Percentiles rank a stretch among this genome's conserved stretches.
Conservation (phyloP, 2,329 filamentous ascomycete genomes). For the Exophiala sideris region DNA sequence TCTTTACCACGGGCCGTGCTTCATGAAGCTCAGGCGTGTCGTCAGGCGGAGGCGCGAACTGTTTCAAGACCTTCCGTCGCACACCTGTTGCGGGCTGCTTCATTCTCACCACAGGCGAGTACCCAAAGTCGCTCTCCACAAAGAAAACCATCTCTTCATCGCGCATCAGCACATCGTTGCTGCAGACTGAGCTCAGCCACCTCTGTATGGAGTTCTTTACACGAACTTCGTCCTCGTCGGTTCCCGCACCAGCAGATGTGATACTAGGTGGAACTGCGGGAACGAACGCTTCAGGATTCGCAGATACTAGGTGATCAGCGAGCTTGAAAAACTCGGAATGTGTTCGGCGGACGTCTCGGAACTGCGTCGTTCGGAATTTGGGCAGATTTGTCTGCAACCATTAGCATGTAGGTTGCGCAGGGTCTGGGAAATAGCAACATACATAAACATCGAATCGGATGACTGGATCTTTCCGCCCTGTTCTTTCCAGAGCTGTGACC, state of each 20-base stretch:
- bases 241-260: conserved; percentile 90
- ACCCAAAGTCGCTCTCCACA: conserved; percentile 98
- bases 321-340: conserved; percentile 96
- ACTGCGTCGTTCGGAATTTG: conserved; percentile 95
- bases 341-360: conserved; percentile 90
- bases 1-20: conserved; percentile 84
- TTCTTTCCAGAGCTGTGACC: conserved; percentile 87
- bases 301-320: conserved; percentile 91
- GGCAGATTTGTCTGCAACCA: conserved; percentile 84
- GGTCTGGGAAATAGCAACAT: conserved; percentile 38
- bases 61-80: conserved; percentile 91
- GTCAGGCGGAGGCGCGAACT: conserved; percentile 95
- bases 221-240: conserved; percentile 87
- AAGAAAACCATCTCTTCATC: conserved; percentile 98
- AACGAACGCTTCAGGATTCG: conserved; percentile 93
- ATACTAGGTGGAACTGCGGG: conserved; percentile 92
- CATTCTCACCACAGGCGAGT: conserved; percentile 90
- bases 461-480: conserved; percentile 92
- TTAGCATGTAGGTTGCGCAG: conserved; percentile 12
- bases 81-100: conserved; percentile 97
- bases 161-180: conserved; percentile 85
- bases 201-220: conserved; percentile 87
- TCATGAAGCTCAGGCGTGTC: conserved; percentile 93
- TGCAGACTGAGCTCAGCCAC: conserved; percentile 92
- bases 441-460: conserved; percentile 95